These are phyloP conservation scores for Diplodia intermedia DNA, from an alignment of 2,329 filamentous ascomycete genomes.

Conservation along the genomic window DNA sequence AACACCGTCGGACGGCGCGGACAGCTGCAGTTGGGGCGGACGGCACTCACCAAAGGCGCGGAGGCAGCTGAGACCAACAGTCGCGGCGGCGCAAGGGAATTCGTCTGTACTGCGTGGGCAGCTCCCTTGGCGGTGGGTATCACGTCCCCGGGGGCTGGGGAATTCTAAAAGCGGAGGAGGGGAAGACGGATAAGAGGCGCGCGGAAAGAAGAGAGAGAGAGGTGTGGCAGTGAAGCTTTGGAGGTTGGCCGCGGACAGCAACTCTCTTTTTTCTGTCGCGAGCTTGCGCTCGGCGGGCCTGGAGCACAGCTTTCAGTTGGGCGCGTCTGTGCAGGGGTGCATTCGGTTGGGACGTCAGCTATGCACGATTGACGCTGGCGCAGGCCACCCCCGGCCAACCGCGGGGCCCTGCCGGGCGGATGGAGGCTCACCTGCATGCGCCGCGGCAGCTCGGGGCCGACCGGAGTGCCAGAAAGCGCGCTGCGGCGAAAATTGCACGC, in stretches of 20 bases:
- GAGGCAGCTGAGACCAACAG: conserved; percentile 10
- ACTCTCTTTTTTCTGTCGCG: conserved; percentile 29
- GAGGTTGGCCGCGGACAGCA: conserved; percentile 1
- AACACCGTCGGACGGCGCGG: neutral
- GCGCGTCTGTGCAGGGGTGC: conserved; percentile 32
- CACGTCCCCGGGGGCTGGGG: conserved; percentile 21
- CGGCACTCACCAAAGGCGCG: conserved; percentile 19
- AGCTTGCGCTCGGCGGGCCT: conserved; percentile 16
- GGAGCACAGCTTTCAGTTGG: conserved; percentile 27
- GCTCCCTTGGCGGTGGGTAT: conserved; percentile 32
- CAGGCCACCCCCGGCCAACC: conserved; percentile 25
- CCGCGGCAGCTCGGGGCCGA: conserved; percentile 10
- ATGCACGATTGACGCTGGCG: conserved; percentile 29
- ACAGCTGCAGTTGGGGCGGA: neutral
- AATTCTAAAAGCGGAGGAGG: conserved; percentile 18
- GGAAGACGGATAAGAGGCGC: conserved; percentile 14
- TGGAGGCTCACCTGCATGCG: conserved; percentile 20
- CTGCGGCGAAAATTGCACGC: conserved; percentile 24
- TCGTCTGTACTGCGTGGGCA: conserved; percentile 33
- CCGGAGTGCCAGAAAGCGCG: conserved; percentile 3
- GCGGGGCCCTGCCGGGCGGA: conserved; percentile 23
- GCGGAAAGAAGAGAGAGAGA: conserved; percentile 18
- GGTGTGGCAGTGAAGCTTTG: neutral
- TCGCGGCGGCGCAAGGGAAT: conserved; percentile 32
- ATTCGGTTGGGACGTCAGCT: conserved; percentile 34